Percentiles rank a stretch among this genome's conserved stretches.
Conservation (phyloP, 805 yeast genomes). For the Ogataea nonfermentans region DNA sequence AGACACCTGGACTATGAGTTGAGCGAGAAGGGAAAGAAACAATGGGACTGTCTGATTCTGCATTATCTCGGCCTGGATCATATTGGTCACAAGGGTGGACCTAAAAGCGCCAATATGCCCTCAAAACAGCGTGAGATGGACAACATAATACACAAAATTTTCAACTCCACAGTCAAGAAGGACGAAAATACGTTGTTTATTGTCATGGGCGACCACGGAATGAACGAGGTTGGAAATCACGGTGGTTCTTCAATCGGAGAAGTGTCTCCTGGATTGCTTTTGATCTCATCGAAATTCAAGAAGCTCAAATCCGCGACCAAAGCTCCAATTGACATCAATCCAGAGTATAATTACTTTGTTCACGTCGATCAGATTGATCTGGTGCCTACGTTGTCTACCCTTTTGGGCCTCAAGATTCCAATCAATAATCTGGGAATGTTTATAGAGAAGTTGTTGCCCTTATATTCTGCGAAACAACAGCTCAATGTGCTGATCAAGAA, state of each 20-base stretch:
- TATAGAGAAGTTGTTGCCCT: slow-evolving; percentile 51
- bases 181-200: slow-evolving; percentile 58
- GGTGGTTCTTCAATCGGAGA: slow-evolving; percentile 96
- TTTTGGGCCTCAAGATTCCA: slow-evolving; percentile 67
- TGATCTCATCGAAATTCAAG: slow-evolving; percentile 62
- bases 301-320: slow-evolving; percentile 18
- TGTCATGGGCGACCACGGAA: slow-evolving; percentile 91
- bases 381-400: slow-evolving; percentile 64
- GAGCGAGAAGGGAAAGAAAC: slow-evolving; percentile 29
- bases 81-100: slow-evolving; percentile 97
- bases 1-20: slow-evolving; percentile 73
- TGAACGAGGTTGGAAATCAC: slow-evolving; percentile 94
- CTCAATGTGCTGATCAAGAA: slow-evolving; percentile 48
- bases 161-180: slow-evolving; percentile 29
- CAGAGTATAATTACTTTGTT: slow-evolving; percentile 51
- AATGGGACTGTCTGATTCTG: slow-evolving; percentile 84
- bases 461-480: slow-evolving; percentile 45
- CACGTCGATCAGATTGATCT: slow-evolving; percentile 65
- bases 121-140: slow-evolving; percentile 88
- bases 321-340: slow-evolving; percentile 40
- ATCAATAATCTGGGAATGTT: slow-evolving; percentile 72
- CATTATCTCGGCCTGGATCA: slow-evolving; percentile 96
- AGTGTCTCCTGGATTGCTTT: slow-evolving; percentile 77
- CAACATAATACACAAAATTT: slow-evolving; percentile 52
- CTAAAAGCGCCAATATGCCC: slow-evolving; percentile 75